phyloP scores from a whole-genome alignment of 1,284 basidiomycete genomes.

The Crucibulum parvulum region DNA sequence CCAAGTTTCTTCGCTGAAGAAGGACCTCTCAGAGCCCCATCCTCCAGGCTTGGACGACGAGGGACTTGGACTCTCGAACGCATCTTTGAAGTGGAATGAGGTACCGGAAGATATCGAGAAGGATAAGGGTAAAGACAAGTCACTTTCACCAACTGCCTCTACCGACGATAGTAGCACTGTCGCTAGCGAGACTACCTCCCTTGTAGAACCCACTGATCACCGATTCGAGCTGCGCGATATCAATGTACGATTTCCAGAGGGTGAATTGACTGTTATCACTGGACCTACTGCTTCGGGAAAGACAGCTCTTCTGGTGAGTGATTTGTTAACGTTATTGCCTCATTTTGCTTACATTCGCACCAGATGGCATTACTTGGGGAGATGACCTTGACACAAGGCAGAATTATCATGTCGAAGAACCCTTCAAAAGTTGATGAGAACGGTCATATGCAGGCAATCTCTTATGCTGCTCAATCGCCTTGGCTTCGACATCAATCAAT shows the following conservation, averaged over 20 bases:
- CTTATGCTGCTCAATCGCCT: slow-evolving; percentile 85
- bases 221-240: slow-evolving; percentile 74
- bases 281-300: slow-evolving; percentile 86
- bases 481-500: slow-evolving; percentile 81
- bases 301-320: slow-evolving; percentile 71
- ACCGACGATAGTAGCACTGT: slow-evolving; percentile 10
- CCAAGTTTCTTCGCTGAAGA: slow-evolving; percentile 73
- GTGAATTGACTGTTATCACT: slow-evolving; percentile 67
- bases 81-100: slow-evolving; percentile 77
- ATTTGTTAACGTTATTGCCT: background rate
- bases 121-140: slow-evolving; percentile 10
- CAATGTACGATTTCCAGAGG: slow-evolving; percentile 72
- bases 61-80: slow-evolving; percentile 69
- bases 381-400: slow-evolving; percentile 59
- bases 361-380: slow-evolving; percentile 74
- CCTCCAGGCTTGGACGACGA: slow-evolving; percentile 33
- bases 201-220: slow-evolving; percentile 39
- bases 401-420: slow-evolving; percentile 71
- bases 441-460: slow-evolving; percentile 76
- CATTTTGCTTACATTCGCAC: background rate
- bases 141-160: background rate
- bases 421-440: slow-evolving; percentile 62
- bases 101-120: slow-evolving; percentile 45
- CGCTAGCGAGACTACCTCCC: slow-evolving; percentile 10
- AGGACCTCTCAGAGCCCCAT: slow-evolving; percentile 28